phyloP scores from a whole-genome alignment of 345 rosid species.

The Brassica juncea region DNA sequence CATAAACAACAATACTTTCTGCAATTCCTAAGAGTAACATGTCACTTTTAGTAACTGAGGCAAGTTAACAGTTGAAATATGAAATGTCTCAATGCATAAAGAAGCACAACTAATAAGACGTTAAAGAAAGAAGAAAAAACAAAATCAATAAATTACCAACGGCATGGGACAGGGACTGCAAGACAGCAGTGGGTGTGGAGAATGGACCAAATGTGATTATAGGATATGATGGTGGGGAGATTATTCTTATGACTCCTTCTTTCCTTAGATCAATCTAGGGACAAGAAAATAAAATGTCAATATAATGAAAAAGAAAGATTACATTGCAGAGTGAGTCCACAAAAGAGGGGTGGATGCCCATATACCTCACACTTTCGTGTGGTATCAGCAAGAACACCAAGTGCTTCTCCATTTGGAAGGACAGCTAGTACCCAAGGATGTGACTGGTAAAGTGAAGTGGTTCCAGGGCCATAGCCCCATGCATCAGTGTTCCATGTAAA shows the following conservation, averaged over 20 bases:
- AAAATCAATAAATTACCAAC: constrained; percentile 54
- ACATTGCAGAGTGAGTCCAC: neutral
- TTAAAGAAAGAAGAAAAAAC: neutral
- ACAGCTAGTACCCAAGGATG: constrained; percentile 94
- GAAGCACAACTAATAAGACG: constrained; percentile 9
- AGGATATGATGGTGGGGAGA: constrained; percentile 66
- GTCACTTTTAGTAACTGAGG: neutral
- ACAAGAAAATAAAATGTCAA: constrained; percentile 14
- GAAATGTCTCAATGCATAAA: neutral
- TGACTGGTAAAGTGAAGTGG: constrained; percentile 91
- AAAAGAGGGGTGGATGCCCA: constrained; percentile 7
- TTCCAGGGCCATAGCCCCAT: constrained; percentile 83
- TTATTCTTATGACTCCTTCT: constrained; percentile 51
- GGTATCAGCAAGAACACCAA: constrained; percentile 93
- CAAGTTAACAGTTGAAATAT: constrained; percentile 7
- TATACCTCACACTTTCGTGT: constrained; percentile 81
- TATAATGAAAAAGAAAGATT: constrained; percentile 1
- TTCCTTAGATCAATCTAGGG: constrained; percentile 86
- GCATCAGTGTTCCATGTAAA: constrained; percentile 91
- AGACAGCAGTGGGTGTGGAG: constrained; percentile 66
- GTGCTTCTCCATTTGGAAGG: constrained; percentile 82
- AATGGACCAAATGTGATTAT: constrained; percentile 87
- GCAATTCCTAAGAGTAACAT: neutral
- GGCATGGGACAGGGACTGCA: constrained; percentile 74
- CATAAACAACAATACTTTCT: neutral